phyloP scores from a whole-genome alignment of 164 flowering plant species.

The Stephania yunnanensis region DNA sequence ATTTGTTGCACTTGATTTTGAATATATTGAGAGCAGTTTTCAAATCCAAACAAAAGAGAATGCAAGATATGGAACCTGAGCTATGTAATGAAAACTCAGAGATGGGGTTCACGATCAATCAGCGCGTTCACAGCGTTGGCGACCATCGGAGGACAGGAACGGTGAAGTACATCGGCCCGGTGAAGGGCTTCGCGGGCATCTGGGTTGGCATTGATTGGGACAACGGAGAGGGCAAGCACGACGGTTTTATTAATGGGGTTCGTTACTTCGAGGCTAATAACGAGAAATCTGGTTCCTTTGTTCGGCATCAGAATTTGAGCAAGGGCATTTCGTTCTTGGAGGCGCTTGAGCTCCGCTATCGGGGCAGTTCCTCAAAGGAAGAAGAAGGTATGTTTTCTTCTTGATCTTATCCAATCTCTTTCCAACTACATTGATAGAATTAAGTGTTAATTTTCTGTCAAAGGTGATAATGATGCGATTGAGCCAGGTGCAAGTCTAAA shows the following conservation, averaged over 20 bases:
- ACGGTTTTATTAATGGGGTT: conserved; percentile 71
- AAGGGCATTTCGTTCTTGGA: conserved; percentile 64
- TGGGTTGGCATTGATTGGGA: conserved; percentile 99
- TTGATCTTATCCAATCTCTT: background rate
- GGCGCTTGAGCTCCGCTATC: conserved; percentile 63
- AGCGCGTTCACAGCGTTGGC: conserved; percentile 59
- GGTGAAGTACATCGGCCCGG: conserved; percentile 68
- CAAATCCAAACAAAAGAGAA: background rate
- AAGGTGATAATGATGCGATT: background rate
- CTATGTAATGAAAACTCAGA: background rate
- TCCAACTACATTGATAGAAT: too few relatives aligned
- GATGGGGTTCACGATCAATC: conserved; percentile 41
- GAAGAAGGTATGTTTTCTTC: conserved; percentile 53
- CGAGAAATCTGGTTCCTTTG: conserved; percentile 62
- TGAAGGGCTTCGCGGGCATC: conserved; percentile 57
- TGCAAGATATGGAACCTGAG: conserved; percentile 13
- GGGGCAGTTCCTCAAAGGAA: conserved; percentile 52
- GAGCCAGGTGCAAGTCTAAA: too few relatives aligned
- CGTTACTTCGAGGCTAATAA: conserved; percentile 56
- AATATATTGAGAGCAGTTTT: too few relatives aligned
- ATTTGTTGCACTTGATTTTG: too few relatives aligned
- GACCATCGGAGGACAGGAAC: conserved; percentile 65
- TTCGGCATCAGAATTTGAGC: conserved; percentile 53
- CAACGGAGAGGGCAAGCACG: conserved; percentile 73
- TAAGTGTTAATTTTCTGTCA: background rate